A percentile compares a stretch with the other conserved stretches of the same genome.
Conservation (phyloP, 345 rosid species). For the Fremontodendron californicum region DNA sequence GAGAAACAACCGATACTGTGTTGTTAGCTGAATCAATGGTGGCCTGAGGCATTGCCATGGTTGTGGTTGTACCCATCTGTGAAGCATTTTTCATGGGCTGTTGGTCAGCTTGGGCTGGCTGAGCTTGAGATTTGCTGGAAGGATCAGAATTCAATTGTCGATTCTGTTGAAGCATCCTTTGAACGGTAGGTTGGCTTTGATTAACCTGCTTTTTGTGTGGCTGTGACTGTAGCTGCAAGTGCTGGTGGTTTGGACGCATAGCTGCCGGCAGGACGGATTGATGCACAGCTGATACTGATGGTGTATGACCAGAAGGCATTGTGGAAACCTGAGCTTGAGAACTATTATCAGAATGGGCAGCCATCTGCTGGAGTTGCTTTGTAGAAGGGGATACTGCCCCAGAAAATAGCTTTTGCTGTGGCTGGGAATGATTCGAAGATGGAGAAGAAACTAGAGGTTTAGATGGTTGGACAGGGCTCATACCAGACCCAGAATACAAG, state of each 20-base stretch:
- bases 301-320: constrained; percentile 41
- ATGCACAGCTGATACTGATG: constrained; percentile 33
- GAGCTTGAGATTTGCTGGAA: constrained; percentile 53
- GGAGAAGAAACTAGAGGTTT: constrained; percentile 54
- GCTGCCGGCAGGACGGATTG: constrained; percentile 46
- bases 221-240: constrained; percentile 28
- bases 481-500: constrained; percentile 49
- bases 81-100: constrained; percentile 39
- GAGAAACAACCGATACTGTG: constrained; percentile 33
- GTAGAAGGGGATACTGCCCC: constrained; percentile 37
- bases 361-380: constrained; percentile 55
- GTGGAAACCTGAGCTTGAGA: constrained; percentile 54
- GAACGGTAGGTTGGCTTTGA: constrained; percentile 46
- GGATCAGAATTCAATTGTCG: constrained; percentile 43
- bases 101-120: constrained; percentile 45
- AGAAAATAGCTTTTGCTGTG: constrained; percentile 51
- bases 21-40: constrained; percentile 42
- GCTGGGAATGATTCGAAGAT: constrained; percentile 54
- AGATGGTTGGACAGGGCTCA: constrained; percentile 52
- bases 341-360: constrained; percentile 59
- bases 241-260: constrained; percentile 34
- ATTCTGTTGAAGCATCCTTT: constrained; percentile 60
- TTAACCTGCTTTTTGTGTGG: constrained; percentile 56
- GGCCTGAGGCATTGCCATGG: constrained; percentile 37
- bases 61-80: constrained; percentile 31